phyloP scores from a whole-genome alignment of 257 asterid species.

The Misopates orontium region DNA sequence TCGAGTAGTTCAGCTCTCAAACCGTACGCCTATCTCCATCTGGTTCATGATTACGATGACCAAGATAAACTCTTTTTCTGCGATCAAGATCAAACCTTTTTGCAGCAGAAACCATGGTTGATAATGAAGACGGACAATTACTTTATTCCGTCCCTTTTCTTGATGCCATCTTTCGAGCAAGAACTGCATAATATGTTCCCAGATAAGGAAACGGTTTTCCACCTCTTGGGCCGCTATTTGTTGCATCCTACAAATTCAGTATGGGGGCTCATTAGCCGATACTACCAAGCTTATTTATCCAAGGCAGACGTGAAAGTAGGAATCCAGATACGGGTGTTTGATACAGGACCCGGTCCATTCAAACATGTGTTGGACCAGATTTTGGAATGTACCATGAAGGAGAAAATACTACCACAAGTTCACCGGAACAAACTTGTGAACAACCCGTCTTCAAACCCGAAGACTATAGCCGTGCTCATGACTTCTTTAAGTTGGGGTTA shows the following conservation, averaged over 20 bases:
- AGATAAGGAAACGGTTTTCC: slow-evolving; percentile 66
- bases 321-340: slow-evolving; percentile 63
- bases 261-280: slow-evolving; percentile 69
- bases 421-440: slow-evolving; percentile 25
- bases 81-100: slow-evolving; percentile 49
- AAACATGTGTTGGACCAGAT: slow-evolving; percentile 61
- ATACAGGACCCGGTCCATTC: slow-evolving; percentile 36
- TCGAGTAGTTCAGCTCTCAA: slow-evolving; percentile 24
- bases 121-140: slow-evolving; percentile 61
- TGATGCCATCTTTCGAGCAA: slow-evolving; percentile 56
- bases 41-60: slow-evolving; percentile 62
- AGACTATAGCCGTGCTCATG: slow-evolving; percentile 43
- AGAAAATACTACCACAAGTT: slow-evolving; percentile 48
- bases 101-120: slow-evolving; percentile 58
- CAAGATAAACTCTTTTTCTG: slow-evolving; percentile 70
- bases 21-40: slow-evolving; percentile 58
- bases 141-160: slow-evolving; percentile 68
- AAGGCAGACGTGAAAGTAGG: slow-evolving; percentile 59
- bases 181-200: slow-evolving; percentile 64
- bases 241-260: slow-evolving; percentile 75
- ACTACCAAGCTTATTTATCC: slow-evolving; percentile 57
- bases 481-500: slow-evolving; percentile 61
- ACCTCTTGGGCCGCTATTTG: slow-evolving; percentile 66
- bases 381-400: slow-evolving; percentile 49
- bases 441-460: slow-evolving; percentile 29